These are phyloP conservation scores for Penicillium occitanis DNA, from an alignment of 2,329 filamentous ascomycete species.

Conservation along the genomic window DNA sequence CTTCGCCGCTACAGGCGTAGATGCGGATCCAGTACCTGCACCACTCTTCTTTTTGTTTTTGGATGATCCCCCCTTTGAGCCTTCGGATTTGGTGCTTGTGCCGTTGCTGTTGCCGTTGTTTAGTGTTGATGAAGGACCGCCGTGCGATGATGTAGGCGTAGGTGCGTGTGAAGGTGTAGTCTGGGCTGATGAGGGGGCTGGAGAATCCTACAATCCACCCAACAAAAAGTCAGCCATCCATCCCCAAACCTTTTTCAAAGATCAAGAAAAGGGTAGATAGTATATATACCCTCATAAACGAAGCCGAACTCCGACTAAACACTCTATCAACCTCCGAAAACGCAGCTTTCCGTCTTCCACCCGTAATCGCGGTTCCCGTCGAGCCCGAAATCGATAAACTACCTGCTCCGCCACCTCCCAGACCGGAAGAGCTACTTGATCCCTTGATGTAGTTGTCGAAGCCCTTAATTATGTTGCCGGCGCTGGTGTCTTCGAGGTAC, in stretches of 20 bases:
- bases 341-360: constrained; percentile 42
- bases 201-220: constrained; percentile 38
- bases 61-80: constrained; percentile 27
- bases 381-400: constrained; percentile 33
- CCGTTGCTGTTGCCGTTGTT: constrained; percentile 28
- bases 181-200: constrained; percentile 45
- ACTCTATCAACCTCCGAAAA: constrained; percentile 49
- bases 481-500: constrained; percentile 85
- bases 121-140: constrained; percentile 29
- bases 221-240: neutral
- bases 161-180: constrained; percentile 50
- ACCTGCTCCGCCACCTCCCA: constrained; percentile 30
- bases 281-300: constrained; percentile 43
- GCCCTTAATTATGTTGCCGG: constrained; percentile 93
- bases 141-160: constrained; percentile 44
- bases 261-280: neutral
- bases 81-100: constrained; percentile 25
- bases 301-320: constrained; percentile 51
- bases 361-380: constrained; percentile 20
- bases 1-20: constrained; percentile 24
- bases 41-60: constrained; percentile 45
- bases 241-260: neutral
- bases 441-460: constrained; percentile 99
- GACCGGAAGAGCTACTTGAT: constrained; percentile 49
- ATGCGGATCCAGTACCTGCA: constrained; percentile 21